Evolutionary conservation across 768 basidiomycete genomes (phyloP).

Genomic region (Boletus rubropictus): DNA sequence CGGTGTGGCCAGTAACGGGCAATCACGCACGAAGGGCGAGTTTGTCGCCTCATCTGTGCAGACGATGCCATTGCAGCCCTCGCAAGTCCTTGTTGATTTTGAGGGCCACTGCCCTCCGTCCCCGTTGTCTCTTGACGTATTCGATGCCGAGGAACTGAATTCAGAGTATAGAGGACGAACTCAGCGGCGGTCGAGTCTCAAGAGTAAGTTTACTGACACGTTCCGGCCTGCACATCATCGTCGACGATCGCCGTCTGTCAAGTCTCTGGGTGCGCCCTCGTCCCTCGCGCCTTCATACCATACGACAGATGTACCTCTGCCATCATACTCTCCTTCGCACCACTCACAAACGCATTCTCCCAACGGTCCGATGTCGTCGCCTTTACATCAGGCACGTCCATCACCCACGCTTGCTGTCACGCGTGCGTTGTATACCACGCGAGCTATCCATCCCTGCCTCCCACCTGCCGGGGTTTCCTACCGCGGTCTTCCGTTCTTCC

Average conservation of each 20-base stretch:
- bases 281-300: constrained; percentile 21
- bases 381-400: constrained; percentile 16
- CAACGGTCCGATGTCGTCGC: constrained; percentile 11
- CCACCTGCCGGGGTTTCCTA: constrained; percentile 63
- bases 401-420: constrained; percentile 26
- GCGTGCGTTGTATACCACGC: constrained; percentile 58
- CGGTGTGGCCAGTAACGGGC: too few species aligned
- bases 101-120: constrained; percentile 22
- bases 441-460: constrained; percentile 61
- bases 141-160: constrained; percentile 24
- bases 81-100: constrained; percentile 25
- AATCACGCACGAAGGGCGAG: constrained; percentile 48
- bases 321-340: constrained; percentile 22
- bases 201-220: constrained; percentile 30
- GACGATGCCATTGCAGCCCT: constrained; percentile 20
- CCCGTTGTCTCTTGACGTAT: constrained; percentile 20
- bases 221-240: constrained; percentile 30
- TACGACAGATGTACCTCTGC: constrained; percentile 18
- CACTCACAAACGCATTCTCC: constrained; percentile 8
- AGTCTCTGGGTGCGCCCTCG: constrained; percentile 30
- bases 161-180: constrained; percentile 24
- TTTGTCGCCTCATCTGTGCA: constrained; percentile 31
- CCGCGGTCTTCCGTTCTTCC: constrained; percentile 73
- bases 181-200: constrained; percentile 28
- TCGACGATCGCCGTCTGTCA: constrained; percentile 31